phyloP scores from a whole-genome alignment of 306 rosid species.

The Begonia fuchsioides region DNA sequence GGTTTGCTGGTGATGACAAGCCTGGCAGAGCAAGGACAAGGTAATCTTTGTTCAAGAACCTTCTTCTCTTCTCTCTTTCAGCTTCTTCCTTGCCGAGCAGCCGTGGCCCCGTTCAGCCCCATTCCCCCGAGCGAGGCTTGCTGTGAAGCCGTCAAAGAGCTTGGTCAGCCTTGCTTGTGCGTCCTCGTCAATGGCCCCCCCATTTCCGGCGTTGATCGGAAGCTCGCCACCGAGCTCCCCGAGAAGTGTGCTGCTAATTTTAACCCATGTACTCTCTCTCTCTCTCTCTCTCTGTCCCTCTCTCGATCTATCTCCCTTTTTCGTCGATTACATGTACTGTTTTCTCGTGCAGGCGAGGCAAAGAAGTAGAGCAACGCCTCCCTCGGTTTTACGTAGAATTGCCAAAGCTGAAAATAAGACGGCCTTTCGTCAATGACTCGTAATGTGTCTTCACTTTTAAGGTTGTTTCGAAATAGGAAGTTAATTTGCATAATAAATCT shows the following conservation, averaged over 20 bases:
- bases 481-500: too few relatives aligned
- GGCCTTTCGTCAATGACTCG: not conserved
- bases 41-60: constrained; percentile 40
- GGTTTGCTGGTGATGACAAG: constrained; percentile 13
- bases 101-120: constrained; percentile 67
- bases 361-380: constrained; percentile 12
- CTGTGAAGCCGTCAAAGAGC: constrained; percentile 4
- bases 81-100: constrained; percentile 76
- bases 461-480: too few relatives aligned
- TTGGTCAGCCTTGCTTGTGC: constrained; percentile 14
- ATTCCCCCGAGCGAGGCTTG: constrained; percentile 13
- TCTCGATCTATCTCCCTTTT: not conserved
- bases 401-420: not conserved
- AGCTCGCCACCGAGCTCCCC: constrained; percentile 65
- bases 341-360: constrained; percentile 41
- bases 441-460: not conserved
- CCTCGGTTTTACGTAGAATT: not conserved
- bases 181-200: constrained; percentile 14
- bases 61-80: constrained; percentile 68
- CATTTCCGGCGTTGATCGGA: constrained; percentile 57
- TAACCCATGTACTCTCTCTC: constrained; percentile 39
- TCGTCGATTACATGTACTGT: not conserved
- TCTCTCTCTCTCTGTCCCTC: not conserved
- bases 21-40: constrained; percentile 26
- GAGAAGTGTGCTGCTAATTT: constrained; percentile 56